Evolutionary conservation across 148 eudicot genomes (phyloP).

Genomic region (Chenopodium formosanum): DNA sequence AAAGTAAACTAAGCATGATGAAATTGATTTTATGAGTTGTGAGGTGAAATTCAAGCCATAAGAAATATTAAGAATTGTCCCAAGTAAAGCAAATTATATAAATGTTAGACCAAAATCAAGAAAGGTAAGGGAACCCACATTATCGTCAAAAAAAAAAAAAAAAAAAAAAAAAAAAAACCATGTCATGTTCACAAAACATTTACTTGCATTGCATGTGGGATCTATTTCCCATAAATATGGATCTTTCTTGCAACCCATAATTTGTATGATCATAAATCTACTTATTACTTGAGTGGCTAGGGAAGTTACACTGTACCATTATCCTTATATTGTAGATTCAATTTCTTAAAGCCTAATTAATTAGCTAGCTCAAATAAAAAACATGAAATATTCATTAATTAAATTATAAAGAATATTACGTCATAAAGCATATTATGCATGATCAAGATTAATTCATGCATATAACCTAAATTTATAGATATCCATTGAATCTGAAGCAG

Average conservation of each 20-base stretch:
- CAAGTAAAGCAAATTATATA: neutral
- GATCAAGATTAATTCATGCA: conserved; percentile 13
- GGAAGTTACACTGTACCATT: conserved; percentile 7
- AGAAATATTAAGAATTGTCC: conserved; percentile 1
- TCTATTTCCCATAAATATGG: conserved; percentile 3
- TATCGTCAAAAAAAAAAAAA: neutral
- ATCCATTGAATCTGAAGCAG: conserved; percentile 19
- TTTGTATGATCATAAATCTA: neutral
- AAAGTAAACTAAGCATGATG: conserved; percentile 5
- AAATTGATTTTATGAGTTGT: neutral
- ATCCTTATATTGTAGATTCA: too few relatives aligned
- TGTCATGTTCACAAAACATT: conserved; percentile 22
- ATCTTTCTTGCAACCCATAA: conserved; percentile 6
- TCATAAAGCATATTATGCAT: neutral
- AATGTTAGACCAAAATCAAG: conserved; percentile 12
- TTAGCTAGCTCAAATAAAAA: neutral
- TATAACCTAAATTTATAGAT: neutral
- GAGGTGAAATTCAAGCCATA: neutral
- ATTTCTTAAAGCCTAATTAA: too few relatives aligned
- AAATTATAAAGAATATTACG: neutral
- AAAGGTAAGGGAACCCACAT: conserved; percentile 13
- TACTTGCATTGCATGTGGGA: conserved; percentile 13
- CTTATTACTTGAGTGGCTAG: conserved; percentile 20
- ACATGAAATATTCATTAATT: neutral
- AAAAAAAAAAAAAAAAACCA: conserved; percentile 3